Evolutionary conservation across 2,329 filamentous ascomycete genomes (phyloP).

Genomic region (Amesomyces nigricolor): DNA sequence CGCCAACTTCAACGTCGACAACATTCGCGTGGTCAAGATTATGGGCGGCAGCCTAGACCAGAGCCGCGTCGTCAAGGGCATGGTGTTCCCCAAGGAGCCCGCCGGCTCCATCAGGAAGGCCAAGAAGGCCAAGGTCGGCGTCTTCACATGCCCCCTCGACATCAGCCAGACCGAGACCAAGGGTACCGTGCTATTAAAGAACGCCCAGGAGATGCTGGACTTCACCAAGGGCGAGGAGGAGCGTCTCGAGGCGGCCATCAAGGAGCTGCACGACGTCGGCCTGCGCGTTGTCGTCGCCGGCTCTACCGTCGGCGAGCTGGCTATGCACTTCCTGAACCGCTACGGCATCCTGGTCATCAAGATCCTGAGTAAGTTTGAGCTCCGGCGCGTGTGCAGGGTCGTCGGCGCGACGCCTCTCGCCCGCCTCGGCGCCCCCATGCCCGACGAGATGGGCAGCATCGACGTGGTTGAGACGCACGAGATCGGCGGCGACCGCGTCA

Average conservation of each 20-base stretch:
- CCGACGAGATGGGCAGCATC: conserved; percentile 96
- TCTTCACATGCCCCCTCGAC: conserved; percentile 95
- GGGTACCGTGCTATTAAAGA: conserved; percentile 93
- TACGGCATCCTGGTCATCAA: conserved; percentile 95
- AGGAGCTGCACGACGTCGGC: conserved; percentile 92
- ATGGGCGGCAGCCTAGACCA: conserved; percentile 96
- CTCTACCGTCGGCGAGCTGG: conserved; percentile 89
- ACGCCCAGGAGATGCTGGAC: conserved; percentile 96
- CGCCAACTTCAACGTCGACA: conserved; percentile 95
- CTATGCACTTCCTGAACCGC: conserved; percentile 95
- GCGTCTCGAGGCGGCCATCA: conserved; percentile 85
- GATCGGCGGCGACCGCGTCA: conserved; percentile 96
- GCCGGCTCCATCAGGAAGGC: conserved; percentile 89
- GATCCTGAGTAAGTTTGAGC: conserved; percentile 95
- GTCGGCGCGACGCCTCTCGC: conserved; percentile 96
- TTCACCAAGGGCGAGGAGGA: conserved; percentile 96
- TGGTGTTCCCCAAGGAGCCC: conserved; percentile 97
- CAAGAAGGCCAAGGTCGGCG: conserved; percentile 87
- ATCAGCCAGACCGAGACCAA: conserved; percentile 97
- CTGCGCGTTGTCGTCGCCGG: conserved; percentile 88
- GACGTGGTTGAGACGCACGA: conserved; percentile 96
- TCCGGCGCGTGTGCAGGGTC: conserved; percentile 89
- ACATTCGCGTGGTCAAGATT: conserved; percentile 98
- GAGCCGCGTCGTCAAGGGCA: conserved; percentile 90
- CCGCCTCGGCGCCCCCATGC: conserved; percentile 93